Evolutionary conservation across 2,329 filamentous ascomycete genomes (phyloP).

Genomic region (Clarireedia sp.): DNA sequence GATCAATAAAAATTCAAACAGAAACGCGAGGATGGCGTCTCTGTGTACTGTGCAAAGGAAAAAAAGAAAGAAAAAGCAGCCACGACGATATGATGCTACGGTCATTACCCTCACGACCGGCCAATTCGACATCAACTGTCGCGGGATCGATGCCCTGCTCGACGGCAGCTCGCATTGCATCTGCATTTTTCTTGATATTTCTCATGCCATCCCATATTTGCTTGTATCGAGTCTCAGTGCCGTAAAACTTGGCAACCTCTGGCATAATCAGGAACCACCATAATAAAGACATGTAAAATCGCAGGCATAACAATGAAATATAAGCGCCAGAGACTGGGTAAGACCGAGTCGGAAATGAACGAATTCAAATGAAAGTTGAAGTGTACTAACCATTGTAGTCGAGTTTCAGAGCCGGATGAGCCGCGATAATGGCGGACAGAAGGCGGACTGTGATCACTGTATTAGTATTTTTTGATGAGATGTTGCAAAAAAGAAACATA

Average conservation of each 20-base stretch:
- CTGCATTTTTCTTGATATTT: slow-evolving; percentile 15
- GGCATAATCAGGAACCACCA: background rate
- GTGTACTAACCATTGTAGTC: slow-evolving; percentile 51
- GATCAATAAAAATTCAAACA: slow-evolving; percentile 15
- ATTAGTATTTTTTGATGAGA: background rate
- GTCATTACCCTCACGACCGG: slow-evolving; percentile 13
- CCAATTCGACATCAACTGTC: slow-evolving; percentile 12
- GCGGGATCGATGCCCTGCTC: slow-evolving; percentile 19
- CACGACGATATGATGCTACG: background rate
- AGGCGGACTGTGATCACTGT: slow-evolving; percentile 39
- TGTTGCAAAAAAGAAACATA: background rate
- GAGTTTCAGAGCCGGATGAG: slow-evolving; percentile 45
- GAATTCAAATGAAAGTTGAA: background rate
- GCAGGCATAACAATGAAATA: background rate
- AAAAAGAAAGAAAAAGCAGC: background rate
- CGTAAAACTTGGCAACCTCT: slow-evolving; percentile 48
- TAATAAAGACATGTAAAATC: background rate
- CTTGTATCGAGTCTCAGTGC: slow-evolving; percentile 19
- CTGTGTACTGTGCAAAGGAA: background rate
- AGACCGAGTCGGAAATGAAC: background rate
- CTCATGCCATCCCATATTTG: slow-evolving; percentile 18
- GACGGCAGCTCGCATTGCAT: slow-evolving; percentile 17
- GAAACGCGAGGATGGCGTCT: background rate
- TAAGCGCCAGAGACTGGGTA: background rate
- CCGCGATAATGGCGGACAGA: slow-evolving; percentile 52